Conservation (phyloP, 1,139 yeast species). For the Yamadazyma triangularis region DNA sequence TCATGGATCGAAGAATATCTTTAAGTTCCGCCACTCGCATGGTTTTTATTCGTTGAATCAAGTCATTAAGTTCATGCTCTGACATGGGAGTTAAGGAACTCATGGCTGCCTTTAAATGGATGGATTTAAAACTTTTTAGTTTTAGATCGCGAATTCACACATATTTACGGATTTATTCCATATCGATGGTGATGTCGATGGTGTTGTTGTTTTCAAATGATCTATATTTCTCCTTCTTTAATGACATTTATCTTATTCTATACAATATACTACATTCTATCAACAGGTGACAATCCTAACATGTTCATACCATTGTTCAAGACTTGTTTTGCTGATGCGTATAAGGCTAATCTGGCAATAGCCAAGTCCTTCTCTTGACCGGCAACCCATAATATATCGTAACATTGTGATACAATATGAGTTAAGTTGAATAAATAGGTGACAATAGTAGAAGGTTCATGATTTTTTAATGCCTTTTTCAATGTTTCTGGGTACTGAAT, state of each 20-base stretch:
- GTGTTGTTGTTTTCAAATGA: no score
- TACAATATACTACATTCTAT: conserved; percentile 93
- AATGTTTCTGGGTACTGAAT: conserved; percentile 92
- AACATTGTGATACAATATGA: conserved; percentile 92
- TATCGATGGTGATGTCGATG: no score
- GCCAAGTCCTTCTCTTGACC: conserved; percentile 92
- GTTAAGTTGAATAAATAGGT: conserved; percentile 90
- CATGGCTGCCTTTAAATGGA: no score
- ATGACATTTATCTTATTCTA: no score
- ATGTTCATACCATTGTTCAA: conserved; percentile 87
- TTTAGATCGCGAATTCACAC: no score
- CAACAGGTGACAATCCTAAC: conserved; percentile 94
- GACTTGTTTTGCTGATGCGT: conserved; percentile 86
- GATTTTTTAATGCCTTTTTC: conserved; percentile 76
- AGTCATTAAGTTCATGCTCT: background rate
- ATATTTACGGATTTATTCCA: no score
- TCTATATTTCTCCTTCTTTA: no score
- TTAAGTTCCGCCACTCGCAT: background rate
- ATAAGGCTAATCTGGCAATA: conserved; percentile 87
- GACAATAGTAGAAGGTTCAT: conserved; percentile 92
- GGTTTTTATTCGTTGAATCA: background rate
- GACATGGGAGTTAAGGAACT: background rate
- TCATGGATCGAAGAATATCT: background rate
- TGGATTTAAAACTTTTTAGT: no score
- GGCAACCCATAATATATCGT: conserved; percentile 95